These are phyloP conservation scores for Fomes fomentarius DNA, from an alignment of 1,284 basidiomycete genomes.

Conservation along the genomic window DNA sequence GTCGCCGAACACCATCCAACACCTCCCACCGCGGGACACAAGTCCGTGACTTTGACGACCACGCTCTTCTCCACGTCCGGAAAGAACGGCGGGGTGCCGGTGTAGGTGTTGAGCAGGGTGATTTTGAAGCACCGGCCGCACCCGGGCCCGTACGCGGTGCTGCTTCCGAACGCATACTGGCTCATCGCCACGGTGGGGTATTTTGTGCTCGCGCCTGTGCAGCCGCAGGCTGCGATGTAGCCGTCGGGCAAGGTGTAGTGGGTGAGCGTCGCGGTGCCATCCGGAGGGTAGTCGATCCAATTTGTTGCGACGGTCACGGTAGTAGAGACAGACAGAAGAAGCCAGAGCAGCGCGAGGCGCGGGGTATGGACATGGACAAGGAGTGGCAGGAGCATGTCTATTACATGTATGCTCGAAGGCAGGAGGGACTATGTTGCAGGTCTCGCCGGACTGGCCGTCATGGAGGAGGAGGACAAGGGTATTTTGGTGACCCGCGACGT, in stretches of 20 bases:
- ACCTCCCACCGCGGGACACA: conserved; percentile 60
- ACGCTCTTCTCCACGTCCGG: conserved; percentile 64
- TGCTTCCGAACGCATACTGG: conserved; percentile 78
- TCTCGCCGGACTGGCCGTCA: conserved; percentile 13
- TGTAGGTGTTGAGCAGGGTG: conserved; percentile 69
- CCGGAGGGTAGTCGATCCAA: conserved; percentile 61
- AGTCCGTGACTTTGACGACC: conserved; percentile 73
- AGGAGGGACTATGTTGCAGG: neutral
- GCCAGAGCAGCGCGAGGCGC: conserved; percentile 8
- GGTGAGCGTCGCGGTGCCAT: conserved; percentile 36
- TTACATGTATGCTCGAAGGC: neutral
- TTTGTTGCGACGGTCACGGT: conserved; percentile 19
- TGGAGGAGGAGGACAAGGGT: conserved; percentile 10
- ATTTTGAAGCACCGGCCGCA: conserved; percentile 80
- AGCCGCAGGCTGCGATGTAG: conserved; percentile 65
- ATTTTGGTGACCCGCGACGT: conserved; percentile 1
- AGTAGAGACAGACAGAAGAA: conserved; percentile 17
- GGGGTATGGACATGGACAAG: conserved; percentile 13
- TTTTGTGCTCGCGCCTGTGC: conserved; percentile 66
- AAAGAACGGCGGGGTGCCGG: conserved; percentile 68
- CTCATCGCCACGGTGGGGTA: conserved; percentile 79
- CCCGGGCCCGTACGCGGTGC: conserved; percentile 68
- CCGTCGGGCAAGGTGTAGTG: conserved; percentile 44
- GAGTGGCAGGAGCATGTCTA: neutral
- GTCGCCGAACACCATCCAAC: conserved; percentile 73